Evolutionary conservation across 805 yeast genomes (phyloP), one percentile per base, ranked within the genome.

Genomic region (Kluyveromyces wickerhamii): DNA sequence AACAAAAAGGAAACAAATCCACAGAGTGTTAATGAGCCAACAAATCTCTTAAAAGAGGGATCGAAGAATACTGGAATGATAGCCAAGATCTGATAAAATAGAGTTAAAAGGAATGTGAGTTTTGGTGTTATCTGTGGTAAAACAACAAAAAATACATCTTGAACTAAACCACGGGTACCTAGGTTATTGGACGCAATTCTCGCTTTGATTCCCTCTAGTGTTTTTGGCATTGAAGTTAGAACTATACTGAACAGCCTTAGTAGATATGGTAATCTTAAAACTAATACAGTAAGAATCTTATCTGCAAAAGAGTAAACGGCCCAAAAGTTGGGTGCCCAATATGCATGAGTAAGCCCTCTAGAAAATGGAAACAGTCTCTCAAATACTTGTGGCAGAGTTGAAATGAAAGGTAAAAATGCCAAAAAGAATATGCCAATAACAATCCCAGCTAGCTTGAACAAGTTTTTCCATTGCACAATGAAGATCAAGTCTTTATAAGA

Each of bases 271-370:
- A 66, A 31, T 39, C 31, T 50, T 29, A 42, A 45, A 37, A 51
- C 38, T 29, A 47, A 38, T 35, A 68, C 67, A 12, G 80, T 68
- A 38, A 87, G 63, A 0, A 79, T 51, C 38, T 94, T 68, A 58
- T 92, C 99, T 10, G 69, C 40, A 44, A 84, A 80, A 2, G 96
- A 83, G 59, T 92, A 92, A 7, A 89, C 48, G 0, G 98, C 96
- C 99, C 99, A 92, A 30, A 87, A 65, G 51, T 92, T 92, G 11
- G 99, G 97, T 1, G 98, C 97, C 97, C 98, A 92, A 61, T 92
- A 92, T 0, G 97, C 96, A 60, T 92, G 98, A 4, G 96, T 92
- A 23, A 92, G 67, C 1, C 97, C 97, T 54, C 97, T 69, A 32
- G 94, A 80, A 54, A 89, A 89, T 5, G 98, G 98, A 60, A 92